Evolutionary conservation across 352 stramenopile species (phyloP).

Genomic region (Globisporangium heterothallicum): DNA sequence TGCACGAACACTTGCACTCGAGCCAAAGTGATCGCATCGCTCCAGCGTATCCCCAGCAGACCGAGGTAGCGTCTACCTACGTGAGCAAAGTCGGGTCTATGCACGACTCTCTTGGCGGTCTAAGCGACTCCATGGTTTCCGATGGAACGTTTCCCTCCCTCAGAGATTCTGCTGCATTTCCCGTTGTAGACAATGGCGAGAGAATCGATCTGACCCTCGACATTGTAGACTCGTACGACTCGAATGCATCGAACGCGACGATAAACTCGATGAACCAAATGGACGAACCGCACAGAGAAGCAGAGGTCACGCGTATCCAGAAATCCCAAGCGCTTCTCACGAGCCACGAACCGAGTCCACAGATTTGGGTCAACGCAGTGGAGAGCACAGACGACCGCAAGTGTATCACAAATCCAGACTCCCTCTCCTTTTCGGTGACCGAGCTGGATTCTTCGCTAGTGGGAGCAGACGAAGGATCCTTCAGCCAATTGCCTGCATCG

Average conservation of each 20-base stretch:
- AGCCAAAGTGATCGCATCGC: neutral
- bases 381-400: neutral
- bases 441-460: neutral
- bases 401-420: neutral
- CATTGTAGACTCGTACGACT: slow-evolving; percentile 25
- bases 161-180: neutral
- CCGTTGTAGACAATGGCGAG: neutral
- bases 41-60: neutral
- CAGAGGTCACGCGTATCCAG: neutral
- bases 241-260: slow-evolving; percentile 16
- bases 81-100: neutral
- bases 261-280: slow-evolving; percentile 9
- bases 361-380: neutral
- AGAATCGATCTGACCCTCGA: slow-evolving; percentile 19
- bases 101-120: neutral
- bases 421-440: neutral
- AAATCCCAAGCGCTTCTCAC: neutral
- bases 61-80: neutral
- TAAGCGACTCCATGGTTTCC: slow-evolving; percentile 1
- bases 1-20: neutral
- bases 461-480: neutral
- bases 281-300: neutral
- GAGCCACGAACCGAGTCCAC: neutral
- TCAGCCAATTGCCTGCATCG: neutral
- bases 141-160: neutral